Base-by-base conservation (phyloP, 768 basidiomycete species). In the Tricholoma terreum region DNA sequence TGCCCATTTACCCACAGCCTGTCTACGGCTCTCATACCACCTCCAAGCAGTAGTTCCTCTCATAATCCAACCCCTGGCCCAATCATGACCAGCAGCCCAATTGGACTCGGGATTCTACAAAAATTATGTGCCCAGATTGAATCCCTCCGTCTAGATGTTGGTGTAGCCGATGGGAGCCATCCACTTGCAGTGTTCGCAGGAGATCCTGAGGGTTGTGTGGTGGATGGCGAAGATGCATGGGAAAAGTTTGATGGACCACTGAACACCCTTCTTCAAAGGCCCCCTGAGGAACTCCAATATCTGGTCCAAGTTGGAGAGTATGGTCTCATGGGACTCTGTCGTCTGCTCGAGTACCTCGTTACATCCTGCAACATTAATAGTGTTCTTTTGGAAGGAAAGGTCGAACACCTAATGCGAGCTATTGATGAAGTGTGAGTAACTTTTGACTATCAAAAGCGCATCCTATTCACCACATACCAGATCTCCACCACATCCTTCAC, bases 331-430 rank as follows among this genome's bases (percentile, higher is more conserved):
- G 55, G 55, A 2, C 33, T 56, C 48, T 17, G 38, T n/a, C n/a
- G 22, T 24, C 51, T 50, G 35, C 8, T 56, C 19, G 50, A 58
- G 14, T 58, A 53, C 38, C 38, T 46, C 17, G 40, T 58, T 8
- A 31, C 4, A 24, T 14, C 57, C 45, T 31, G 31, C 35, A 6
- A 45, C 53, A 9, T 12, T 8, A 10, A 43, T 17, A 48, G 3
- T 35, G 38, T 7, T 3, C 38, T 57, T 15, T 7, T 57, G 3
- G 56, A 57, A 30, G 56, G 56, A 31, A 57, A 57, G 50, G 17
- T 57, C 3, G 21, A 50, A 22, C 30, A 30, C 42, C 12, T 57
- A 19, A 31, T 57, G 24, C 38, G 42, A 9, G 42, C 40, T 3
- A 36, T 58, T 15, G 49, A 51, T 14, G 14, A 31, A 22, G 19